These are phyloP conservation scores for Ophiostoma sp. DNA, from an alignment of 2,329 filamentous ascomycete genomes.

Conservation along the genomic window DNA sequence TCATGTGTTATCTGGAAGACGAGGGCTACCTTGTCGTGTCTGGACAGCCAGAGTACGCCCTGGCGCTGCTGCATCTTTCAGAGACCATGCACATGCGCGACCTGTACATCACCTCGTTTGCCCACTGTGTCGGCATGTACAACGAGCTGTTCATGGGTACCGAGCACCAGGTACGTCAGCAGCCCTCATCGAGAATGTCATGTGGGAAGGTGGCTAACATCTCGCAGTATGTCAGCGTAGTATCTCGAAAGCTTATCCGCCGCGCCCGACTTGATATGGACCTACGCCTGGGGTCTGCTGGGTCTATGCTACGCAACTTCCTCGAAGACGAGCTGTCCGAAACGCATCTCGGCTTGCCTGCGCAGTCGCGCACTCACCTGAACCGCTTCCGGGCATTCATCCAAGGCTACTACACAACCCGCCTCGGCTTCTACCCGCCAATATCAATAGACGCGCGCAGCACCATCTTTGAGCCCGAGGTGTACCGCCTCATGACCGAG, in stretches of 20 bases:
- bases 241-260: conserved; percentile 60
- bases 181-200: too few species aligned
- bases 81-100: conserved; percentile 58
- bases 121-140: conserved; percentile 74
- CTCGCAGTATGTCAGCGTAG: conserved; percentile 42
- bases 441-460: conserved; percentile 38
- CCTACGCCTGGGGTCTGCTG: conserved; percentile 52
- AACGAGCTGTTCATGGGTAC: conserved; percentile 50
- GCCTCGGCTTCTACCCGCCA: conserved; percentile 69
- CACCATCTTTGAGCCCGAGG: conserved; percentile 49
- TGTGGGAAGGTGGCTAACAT: too few species aligned
- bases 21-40: conserved; percentile 65
- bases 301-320: conserved; percentile 58
- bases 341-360: conserved; percentile 57
- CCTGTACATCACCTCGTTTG: conserved; percentile 68
- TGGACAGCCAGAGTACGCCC: conserved; percentile 60
- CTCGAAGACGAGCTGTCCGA: conserved; percentile 66
- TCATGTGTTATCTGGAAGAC: conserved; percentile 60
- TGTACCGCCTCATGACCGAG: conserved; percentile 56
- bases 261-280: conserved; percentile 61
- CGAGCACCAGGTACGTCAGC: conserved; percentile 44
- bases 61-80: conserved; percentile 62
- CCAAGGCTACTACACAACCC: conserved; percentile 58
- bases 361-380: conserved; percentile 59
- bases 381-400: conserved; percentile 68